Conservation (phyloP, 495 filamentous ascomycete genomes). For the Aspergillus ostianus region DNA sequence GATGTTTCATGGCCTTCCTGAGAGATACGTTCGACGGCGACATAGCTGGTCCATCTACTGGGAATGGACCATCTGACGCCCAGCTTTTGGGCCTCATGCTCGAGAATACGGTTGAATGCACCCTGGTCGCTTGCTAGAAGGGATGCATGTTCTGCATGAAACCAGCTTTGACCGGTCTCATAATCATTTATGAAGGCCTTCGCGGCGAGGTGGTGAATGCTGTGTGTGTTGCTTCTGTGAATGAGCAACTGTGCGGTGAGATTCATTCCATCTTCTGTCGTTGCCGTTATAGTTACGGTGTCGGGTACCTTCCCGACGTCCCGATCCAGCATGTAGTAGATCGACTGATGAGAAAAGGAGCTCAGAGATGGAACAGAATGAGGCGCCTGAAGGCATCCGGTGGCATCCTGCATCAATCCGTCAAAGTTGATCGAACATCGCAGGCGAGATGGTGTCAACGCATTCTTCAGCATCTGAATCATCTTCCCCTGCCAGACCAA, state of each 20-base stretch:
- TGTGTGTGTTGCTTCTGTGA: neutral
- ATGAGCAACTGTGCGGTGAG: conserved; percentile 12
- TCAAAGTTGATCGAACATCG: conserved; percentile 12
- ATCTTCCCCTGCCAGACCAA: conserved; percentile 18
- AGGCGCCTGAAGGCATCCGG: conserved; percentile 17
- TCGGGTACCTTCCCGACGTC: conserved; percentile 5
- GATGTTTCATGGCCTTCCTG: conserved; percentile 7
- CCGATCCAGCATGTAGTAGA: conserved; percentile 17
- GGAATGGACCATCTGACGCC: conserved; percentile 14
- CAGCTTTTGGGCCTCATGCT: conserved; percentile 9
- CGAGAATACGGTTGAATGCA: conserved; percentile 7
- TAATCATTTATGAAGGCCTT: conserved; percentile 21
- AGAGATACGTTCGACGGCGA: conserved; percentile 11
- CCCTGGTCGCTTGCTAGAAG: conserved; percentile 10
- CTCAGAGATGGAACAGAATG: conserved; percentile 16
- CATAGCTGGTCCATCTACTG: conserved; percentile 18
- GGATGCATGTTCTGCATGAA: conserved; percentile 9
- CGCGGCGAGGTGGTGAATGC: conserved; percentile 22
- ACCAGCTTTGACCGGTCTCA: conserved; percentile 20
- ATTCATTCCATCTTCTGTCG: conserved; percentile 7
- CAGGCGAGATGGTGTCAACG: conserved; percentile 16
- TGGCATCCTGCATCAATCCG: neutral
- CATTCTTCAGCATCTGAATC: conserved; percentile 25
- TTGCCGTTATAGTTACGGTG: conserved; percentile 9
- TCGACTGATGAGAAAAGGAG: conserved; percentile 12